Evolutionary conservation across 2,329 filamentous ascomycete genomes (phyloP), one percentile per base, ranked within the genome.

Genomic region (Curvularia sp.): DNA sequence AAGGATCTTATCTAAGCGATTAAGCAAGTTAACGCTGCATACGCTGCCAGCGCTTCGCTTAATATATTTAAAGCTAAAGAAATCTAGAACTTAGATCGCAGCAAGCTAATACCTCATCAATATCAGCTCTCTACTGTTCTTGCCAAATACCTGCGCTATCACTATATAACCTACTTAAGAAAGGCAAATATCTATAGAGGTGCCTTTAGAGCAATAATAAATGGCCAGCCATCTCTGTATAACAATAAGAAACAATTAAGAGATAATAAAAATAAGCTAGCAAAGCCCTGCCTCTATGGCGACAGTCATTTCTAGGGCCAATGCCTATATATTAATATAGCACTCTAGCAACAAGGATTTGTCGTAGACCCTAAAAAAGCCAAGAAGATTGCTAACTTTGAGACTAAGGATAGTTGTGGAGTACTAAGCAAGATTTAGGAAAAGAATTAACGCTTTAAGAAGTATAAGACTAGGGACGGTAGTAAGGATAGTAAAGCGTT

Each of bases 1-100:
- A 61, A 64, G 34, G 59, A 61, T 30, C 53, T 64, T 18, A 39
- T 64, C 28, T 30, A 52, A 59, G 61, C 59, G 43, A 59, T 64
- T 38, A 64, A 64, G 32, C 46, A 64, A 42, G 28, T 61, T 34
- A 52, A 64, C 9, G 25, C 48, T 23, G 27, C 49, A 42, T 64
- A 61, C 34, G n/a, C 55, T 34, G 49, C 55, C 8, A 46, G 21
- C 28, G 41, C 52, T 41, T 49, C 42, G 39, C 18, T 56, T 23
- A 13, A 50, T 21, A 53, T 62, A 18, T 56, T 53, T n/a, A 56
- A 62, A 48, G 59, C 56, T 39, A 34, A 62, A 25, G 36, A 56
- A 21, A 49, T 28, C 15, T 60, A 21, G 52, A 56, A 54, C 41
- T 41, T 9, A 8, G 41, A 54, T 41, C 45, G 52, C 41, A 47